Base-by-base conservation (phyloP, 2,329 filamentous ascomycete genomes). In the Pleurostoma richardsiae region DNA sequence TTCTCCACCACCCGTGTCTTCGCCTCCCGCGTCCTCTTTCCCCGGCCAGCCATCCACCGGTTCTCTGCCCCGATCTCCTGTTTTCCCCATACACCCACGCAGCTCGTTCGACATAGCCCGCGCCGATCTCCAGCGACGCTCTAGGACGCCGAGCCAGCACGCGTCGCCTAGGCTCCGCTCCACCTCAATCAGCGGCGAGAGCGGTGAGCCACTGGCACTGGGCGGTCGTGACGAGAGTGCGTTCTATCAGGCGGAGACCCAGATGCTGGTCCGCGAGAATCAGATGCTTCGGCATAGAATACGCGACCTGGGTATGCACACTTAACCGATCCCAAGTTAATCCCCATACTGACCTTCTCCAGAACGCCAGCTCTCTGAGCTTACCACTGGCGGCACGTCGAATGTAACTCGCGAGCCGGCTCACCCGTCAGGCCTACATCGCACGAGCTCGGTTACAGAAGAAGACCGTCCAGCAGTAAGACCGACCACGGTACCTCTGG, bases 171-270 rank as follows among this genome's bases (percentile, higher is more conserved):
- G 75, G 61, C 56, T 85, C 58, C 64, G 79, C 57, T 67, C 80
- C 41, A 72, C 77, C 33, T 83, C 79, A 3, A 79, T 82, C 54
- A 77, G 77, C 47, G 76, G 67, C 19, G 81, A 85, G 46, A 74
- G 71, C 44, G 77, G 75, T 31, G 83, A 89, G 44, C 56, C 61
- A 30, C 81, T 76, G 69, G 66, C 77, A 42, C 72, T 86, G 2
- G 79, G 77, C n/a, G 79, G 78, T 6, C 73, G 86, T 19, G 87
- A 90, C 57, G 87, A 91, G 61, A 83, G 78, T 52, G 83, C 85
- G 1, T 90, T 90, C 62, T 91, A 91, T 58, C 86, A 90, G 62
- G 87, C 87, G 4, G 88, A 92, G 67, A 89, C 86, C 2, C 85
- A 89, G 65, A 90, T 82, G 68, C 66, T 92, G 56, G 78, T 83